Percentiles rank a stretch among this genome's conserved stretches.
Conservation (phyloP, 2,329 filamentous ascomycete species). For the Pochonia chlamydosporia region DNA sequence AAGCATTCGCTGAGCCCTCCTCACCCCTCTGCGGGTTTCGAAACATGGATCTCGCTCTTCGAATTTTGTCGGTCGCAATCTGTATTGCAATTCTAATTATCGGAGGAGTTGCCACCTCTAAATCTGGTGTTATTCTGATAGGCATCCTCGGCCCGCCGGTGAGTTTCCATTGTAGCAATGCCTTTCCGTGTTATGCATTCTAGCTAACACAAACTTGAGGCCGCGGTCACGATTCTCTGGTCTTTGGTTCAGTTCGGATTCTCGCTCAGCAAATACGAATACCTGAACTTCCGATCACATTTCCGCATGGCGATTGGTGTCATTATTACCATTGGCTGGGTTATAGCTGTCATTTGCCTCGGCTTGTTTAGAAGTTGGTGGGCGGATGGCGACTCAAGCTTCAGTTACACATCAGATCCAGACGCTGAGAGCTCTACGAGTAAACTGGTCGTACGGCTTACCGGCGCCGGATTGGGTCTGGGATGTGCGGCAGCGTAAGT, state of each 20-base stretch:
- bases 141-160: conserved; percentile 9
- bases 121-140: conserved; percentile 6
- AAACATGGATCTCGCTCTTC: conserved; percentile 2
- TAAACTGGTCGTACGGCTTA: background rate
- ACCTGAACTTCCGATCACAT: conserved; percentile 9
- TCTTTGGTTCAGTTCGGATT: conserved; percentile 6
- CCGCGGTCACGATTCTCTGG: conserved; percentile 4
- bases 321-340: conserved; percentile 8
- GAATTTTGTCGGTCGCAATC: background rate
- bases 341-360: conserved; percentile 1
- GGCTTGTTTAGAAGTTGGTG: conserved; percentile 4
- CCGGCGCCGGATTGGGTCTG: background rate
- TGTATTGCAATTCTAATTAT: conserved; percentile 2
- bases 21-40: background rate
- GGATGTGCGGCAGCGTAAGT: conserved; percentile 2
- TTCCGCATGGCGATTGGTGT: conserved; percentile 8
- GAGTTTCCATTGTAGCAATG: background rate
- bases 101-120: conserved; percentile 1
- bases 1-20: background rate
- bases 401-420: background rate
- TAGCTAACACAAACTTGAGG: too few species aligned
- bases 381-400: background rate
- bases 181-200: too few species aligned
- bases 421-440: background rate
- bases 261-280: conserved; percentile 3